These are phyloP conservation scores for Claviceps citrina DNA, from an alignment of 2,329 filamentous ascomycete species.

Conservation along the genomic window DNA sequence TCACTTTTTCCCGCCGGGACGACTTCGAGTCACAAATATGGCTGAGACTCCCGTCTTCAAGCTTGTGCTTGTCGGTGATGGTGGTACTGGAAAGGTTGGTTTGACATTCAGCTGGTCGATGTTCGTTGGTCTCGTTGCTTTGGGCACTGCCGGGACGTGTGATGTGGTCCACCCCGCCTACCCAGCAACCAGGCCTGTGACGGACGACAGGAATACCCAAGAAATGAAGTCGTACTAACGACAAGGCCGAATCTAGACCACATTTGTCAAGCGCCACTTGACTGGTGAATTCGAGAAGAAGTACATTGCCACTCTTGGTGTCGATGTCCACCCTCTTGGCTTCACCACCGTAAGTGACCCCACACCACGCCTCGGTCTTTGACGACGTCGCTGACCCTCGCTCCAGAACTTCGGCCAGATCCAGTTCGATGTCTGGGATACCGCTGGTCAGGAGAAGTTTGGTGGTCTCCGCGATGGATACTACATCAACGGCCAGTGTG, in stretches of 20 bases:
- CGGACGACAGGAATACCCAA: neutral
- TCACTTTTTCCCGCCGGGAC: constrained; percentile 15
- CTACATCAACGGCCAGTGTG: constrained; percentile 99
- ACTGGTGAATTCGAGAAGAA: constrained; percentile 99
- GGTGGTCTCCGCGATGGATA: constrained; percentile 98
- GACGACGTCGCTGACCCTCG: constrained; percentile 8
- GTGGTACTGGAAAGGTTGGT: constrained; percentile 92
- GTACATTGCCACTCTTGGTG: constrained; percentile 98
- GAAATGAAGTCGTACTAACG: constrained; percentile 2
- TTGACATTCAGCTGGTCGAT: neutral
- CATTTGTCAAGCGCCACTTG: constrained; percentile 99
- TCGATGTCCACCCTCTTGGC: constrained; percentile 95
- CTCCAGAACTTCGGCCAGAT: constrained; percentile 77
- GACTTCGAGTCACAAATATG: constrained; percentile 37
- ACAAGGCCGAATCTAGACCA: constrained; percentile 50
- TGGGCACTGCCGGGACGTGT: neutral
- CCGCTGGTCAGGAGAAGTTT: constrained; percentile 98
- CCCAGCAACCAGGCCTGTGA: constrained; percentile 1
- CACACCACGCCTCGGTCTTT: neutral
- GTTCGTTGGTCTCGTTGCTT: constrained; percentile 10
- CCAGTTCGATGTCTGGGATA: constrained; percentile 99
- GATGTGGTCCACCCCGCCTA: constrained; percentile 12
- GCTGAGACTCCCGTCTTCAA: constrained; percentile 79
- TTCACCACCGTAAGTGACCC: constrained; percentile 78
- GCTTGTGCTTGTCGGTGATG: constrained; percentile 98